Evolutionary conservation across 1,284 basidiomycete species (phyloP).

Genomic region (Tylopilus orsonianus): DNA sequence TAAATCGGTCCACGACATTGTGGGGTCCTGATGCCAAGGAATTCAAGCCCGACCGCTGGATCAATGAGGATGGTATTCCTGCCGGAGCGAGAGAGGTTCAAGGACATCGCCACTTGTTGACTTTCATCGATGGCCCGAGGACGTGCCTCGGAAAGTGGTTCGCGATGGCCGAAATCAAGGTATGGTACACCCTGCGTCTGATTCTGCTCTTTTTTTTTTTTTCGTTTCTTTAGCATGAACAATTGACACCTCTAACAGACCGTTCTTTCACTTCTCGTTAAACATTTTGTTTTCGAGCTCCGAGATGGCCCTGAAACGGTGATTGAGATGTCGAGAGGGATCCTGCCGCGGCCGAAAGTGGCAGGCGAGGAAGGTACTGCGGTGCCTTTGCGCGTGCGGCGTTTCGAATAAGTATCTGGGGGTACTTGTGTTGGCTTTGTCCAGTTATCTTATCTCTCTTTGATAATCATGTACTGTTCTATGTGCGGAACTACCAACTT

Average conservation of each 20-base stretch:
- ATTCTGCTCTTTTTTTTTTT: background rate
- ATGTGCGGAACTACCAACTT: too few relatives aligned
- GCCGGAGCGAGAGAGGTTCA: conserved; percentile 23
- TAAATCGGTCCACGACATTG: conserved; percentile 49
- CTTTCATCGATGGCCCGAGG: conserved; percentile 33
- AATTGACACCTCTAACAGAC: conserved; percentile 32
- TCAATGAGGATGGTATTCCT: conserved; percentile 20
- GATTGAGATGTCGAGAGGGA: conserved; percentile 36
- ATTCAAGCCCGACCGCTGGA: conserved; percentile 26
- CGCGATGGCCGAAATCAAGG: conserved; percentile 35
- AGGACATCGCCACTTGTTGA: conserved; percentile 30
- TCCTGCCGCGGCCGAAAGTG: conserved; percentile 46
- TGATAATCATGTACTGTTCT: too few relatives aligned
- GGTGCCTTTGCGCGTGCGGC: conserved; percentile 43
- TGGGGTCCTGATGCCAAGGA: conserved; percentile 43
- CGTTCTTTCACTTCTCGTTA: conserved; percentile 46
- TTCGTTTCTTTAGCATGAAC: too few relatives aligned
- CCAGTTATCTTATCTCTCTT: too few relatives aligned
- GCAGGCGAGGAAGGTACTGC: conserved; percentile 40
- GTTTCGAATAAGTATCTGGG: conserved; percentile 14
- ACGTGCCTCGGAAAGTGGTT: conserved; percentile 35
- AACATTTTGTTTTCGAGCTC: conserved; percentile 46
- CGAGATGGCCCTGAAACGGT: conserved; percentile 40
- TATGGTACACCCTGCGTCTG: conserved; percentile 4
- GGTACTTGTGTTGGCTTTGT: too few relatives aligned